Conservation (phyloP, 2,329 filamentous ascomycete genomes). For the Teratosphaeria destructans region DNA sequence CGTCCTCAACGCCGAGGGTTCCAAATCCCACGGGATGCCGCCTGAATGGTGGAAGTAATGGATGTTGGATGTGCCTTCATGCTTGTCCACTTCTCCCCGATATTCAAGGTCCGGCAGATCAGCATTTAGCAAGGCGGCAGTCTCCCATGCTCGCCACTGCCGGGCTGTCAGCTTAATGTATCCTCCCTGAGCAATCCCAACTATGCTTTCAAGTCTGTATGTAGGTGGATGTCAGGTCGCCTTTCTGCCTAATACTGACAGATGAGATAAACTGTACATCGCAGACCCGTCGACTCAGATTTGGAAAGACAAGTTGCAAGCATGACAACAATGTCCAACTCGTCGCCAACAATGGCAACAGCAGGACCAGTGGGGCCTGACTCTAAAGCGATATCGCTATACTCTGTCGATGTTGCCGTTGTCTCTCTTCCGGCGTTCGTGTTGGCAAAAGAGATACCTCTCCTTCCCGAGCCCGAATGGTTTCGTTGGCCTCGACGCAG, state of each 20-base stretch:
- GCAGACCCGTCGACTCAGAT: background rate
- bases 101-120: too few species aligned
- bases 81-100: too few species aligned
- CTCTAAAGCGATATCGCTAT: background rate
- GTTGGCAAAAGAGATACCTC: too few species aligned
- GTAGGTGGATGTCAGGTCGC: too few species aligned
- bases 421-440: too few species aligned
- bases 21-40: background rate
- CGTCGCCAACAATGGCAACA: background rate
- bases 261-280: background rate
- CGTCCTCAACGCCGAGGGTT: background rate
- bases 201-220: too few species aligned
- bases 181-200: too few species aligned
- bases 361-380: background rate
- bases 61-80: background rate
- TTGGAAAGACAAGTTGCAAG: background rate
- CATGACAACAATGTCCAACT: background rate
- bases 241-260: background rate
- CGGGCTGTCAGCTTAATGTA: too few species aligned
- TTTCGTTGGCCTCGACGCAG: too few species aligned
- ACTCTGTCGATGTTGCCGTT: background rate
- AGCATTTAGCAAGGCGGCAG: too few species aligned
- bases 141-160: too few species aligned
- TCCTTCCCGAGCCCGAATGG: too few species aligned
- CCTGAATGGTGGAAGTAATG: background rate